Base-by-base conservation (phyloP, 2,329 filamentous ascomycete species). In the Lasiodiplodia sp. region DNA sequence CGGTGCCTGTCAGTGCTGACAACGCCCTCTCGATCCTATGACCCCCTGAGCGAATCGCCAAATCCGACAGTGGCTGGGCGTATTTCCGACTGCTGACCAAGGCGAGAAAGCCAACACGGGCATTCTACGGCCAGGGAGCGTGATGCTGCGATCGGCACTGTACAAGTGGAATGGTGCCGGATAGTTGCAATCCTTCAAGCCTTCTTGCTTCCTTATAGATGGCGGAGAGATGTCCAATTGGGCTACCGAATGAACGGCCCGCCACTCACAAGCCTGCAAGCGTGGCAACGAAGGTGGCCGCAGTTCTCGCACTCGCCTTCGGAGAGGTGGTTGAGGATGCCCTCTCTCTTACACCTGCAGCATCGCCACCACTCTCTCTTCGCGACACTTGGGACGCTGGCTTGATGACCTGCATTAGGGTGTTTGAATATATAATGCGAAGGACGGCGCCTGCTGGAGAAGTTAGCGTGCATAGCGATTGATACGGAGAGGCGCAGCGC, bases 341-440 rank as follows among this genome's bases (percentile, higher is more conserved):
- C 12, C 23, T 16, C 23, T n/a, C 31, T 12, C 6, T 8, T 52
- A n/a, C 60, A 64, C 28, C 21, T 52, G 31, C 47, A 52, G 31
- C 60, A 64, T 51, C 47, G 60, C 60, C 60, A 64, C 60, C 60
- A 64, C 47, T 40, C 16, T n/a, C 25, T 64, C 58, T 31, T 25
- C 2, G 23, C 58, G 7, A 31, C n/a, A 44, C 47, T 52, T 16
- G 31, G 47, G 28, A 23, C 18, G 16, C 16, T 16, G 47, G n/a
- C 31, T 23, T 52, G 60, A 11, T 64, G 14, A 49, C 60, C 47
- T 5, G 60, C 44, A 38, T 52, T 64, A n/a, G 60, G 60, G 28
- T 51, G 60, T 21, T 34, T 21, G 28, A 38, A 51, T 31, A 40
- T 64, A 28, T n/a, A 12, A n/a, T 64, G 44, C 4, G 47, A 52